Conservation (phyloP, 768 basidiomycete genomes). For the Calvatia gigantea region DNA sequence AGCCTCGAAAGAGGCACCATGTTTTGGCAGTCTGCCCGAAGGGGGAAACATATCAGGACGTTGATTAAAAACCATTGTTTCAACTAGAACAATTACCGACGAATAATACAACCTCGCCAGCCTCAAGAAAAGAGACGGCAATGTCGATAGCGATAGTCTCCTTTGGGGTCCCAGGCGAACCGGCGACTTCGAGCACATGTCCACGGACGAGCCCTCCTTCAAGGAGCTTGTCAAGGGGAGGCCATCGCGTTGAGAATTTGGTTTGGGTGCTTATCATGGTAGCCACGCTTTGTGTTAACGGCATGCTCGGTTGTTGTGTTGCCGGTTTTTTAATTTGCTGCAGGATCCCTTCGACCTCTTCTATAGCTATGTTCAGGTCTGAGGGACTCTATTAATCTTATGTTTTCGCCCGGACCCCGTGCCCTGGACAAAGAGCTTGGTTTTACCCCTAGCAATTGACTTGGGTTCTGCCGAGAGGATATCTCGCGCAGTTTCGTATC, state of each 20-base stretch:
- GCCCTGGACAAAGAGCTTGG: neutral
- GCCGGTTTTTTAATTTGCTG: slow-evolving; percentile 33
- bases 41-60: neutral
- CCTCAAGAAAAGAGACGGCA: slow-evolving; percentile 42
- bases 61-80: slow-evolving; percentile 1
- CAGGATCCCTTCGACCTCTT: slow-evolving; percentile 45
- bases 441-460: slow-evolving; percentile 46
- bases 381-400: slow-evolving; percentile 8
- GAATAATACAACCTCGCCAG: slow-evolving; percentile 54
- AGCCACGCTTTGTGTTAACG: slow-evolving; percentile 58
- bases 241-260: slow-evolving; percentile 39
- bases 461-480: slow-evolving; percentile 40
- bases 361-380: slow-evolving; percentile 51
- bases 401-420: too few species aligned
- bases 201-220: slow-evolving; percentile 61
- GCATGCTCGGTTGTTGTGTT: slow-evolving; percentile 18
- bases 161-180: slow-evolving; percentile 71
- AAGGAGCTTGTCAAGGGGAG: slow-evolving; percentile 54
- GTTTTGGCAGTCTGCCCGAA: slow-evolving; percentile 42
- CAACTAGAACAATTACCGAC: slow-evolving; percentile 49
- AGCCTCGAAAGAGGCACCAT: slow-evolving; percentile 34
- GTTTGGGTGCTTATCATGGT: slow-evolving; percentile 25
- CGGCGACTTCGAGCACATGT: slow-evolving; percentile 68
- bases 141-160: slow-evolving; percentile 52
- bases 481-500: slow-evolving; percentile 59